Evolutionary conservation across 2,329 filamentous ascomycete genomes (phyloP).

Genomic region (Penicillium aurantiogriseum): DNA sequence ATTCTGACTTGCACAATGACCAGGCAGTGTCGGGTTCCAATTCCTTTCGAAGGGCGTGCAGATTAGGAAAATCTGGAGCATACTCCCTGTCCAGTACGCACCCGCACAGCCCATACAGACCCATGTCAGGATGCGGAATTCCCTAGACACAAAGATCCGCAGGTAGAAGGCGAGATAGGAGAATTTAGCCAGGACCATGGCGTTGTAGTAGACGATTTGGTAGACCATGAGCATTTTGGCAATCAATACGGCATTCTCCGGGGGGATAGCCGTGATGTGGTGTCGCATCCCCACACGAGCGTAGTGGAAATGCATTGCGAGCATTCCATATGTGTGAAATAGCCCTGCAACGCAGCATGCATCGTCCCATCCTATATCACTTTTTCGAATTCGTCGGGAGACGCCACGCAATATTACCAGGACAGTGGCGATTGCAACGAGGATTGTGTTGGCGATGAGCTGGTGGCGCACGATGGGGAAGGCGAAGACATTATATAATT

Average conservation of each 20-base stretch:
- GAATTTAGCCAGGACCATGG: slow-evolving; percentile 31
- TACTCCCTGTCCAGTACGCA: slow-evolving; percentile 29
- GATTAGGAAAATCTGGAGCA: slow-evolving; percentile 29
- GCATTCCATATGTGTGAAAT: slow-evolving; percentile 21
- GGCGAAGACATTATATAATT: slow-evolving; percentile 17
- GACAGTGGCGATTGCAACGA: slow-evolving; percentile 28
- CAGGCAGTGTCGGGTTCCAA: slow-evolving; percentile 18
- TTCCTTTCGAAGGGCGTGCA: slow-evolving; percentile 22
- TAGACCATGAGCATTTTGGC: slow-evolving; percentile 22
- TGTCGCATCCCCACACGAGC: slow-evolving; percentile 20
- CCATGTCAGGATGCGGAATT: slow-evolving; percentile 31
- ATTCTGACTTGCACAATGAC: slow-evolving; percentile 25
- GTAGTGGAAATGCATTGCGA: slow-evolving; percentile 21
- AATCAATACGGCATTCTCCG: slow-evolving; percentile 9
- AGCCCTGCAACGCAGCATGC: slow-evolving; percentile 23
- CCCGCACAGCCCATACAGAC: slow-evolving; percentile 25
- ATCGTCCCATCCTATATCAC: slow-evolving; percentile 34
- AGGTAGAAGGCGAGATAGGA: slow-evolving; percentile 34
- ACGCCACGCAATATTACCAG: slow-evolving; percentile 25
- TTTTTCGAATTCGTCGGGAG: slow-evolving; percentile 28
- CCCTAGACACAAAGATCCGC: slow-evolving; percentile 32
- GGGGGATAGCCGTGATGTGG: slow-evolving; percentile 6
- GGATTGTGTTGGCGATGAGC: slow-evolving; percentile 23
- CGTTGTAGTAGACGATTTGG: slow-evolving; percentile 30
- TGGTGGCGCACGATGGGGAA: slow-evolving; percentile 18